These are phyloP conservation scores for Lyophyllum atratum DNA, from an alignment of 768 basidiomycete genomes.

Conservation along the genomic window DNA sequence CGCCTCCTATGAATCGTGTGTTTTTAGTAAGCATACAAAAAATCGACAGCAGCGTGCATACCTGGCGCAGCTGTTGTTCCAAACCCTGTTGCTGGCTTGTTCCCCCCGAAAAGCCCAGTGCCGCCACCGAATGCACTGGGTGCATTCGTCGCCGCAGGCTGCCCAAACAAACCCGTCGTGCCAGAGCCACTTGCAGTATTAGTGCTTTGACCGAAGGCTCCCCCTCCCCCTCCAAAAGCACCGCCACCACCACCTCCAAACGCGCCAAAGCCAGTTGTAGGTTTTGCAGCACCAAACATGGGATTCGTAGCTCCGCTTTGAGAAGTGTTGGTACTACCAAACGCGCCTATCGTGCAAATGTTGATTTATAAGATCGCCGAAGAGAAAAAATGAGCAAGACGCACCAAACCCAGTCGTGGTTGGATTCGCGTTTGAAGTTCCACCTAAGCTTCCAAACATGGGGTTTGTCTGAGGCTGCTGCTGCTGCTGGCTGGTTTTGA, in stretches of 20 bases:
- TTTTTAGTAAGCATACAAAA: slow-evolving; percentile 1
- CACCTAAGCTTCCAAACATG: slow-evolving; percentile 72
- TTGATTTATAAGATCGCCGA: slow-evolving; percentile 15
- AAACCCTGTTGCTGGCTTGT: slow-evolving; percentile 43
- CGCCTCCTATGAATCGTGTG: slow-evolving; percentile 24
- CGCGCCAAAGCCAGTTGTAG: slow-evolving; percentile 73
- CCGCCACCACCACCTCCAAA: slow-evolving; percentile 56
- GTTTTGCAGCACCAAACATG: slow-evolving; percentile 70
- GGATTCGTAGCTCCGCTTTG: slow-evolving; percentile 38
- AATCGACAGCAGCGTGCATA: slow-evolving; percentile 9
- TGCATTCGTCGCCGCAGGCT: slow-evolving; percentile 40
- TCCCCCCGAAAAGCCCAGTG: slow-evolving; percentile 36
- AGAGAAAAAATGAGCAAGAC: slow-evolving; percentile 24
- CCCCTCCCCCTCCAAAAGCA: slow-evolving; percentile 51
- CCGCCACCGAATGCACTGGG: slow-evolving; percentile 46
- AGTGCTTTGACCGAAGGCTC: slow-evolving; percentile 46
- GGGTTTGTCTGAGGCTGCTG: slow-evolving; percentile 71
- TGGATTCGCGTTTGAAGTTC: slow-evolving; percentile 30
- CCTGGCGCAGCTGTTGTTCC: slow-evolving; percentile 38
- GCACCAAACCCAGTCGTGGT: slow-evolving; percentile 44
- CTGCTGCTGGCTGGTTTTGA: slow-evolving; percentile 49
- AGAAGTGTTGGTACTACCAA: slow-evolving; percentile 39
- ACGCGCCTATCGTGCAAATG: slow-evolving; percentile 41
- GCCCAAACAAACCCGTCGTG: slow-evolving; percentile 60
- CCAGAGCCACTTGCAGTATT: slow-evolving; percentile 33